Evolutionary conservation across 2,329 filamentous ascomycete species (phyloP), one percentile per base, ranked within the genome.

Genomic region (Moelleriella libera): DNA sequence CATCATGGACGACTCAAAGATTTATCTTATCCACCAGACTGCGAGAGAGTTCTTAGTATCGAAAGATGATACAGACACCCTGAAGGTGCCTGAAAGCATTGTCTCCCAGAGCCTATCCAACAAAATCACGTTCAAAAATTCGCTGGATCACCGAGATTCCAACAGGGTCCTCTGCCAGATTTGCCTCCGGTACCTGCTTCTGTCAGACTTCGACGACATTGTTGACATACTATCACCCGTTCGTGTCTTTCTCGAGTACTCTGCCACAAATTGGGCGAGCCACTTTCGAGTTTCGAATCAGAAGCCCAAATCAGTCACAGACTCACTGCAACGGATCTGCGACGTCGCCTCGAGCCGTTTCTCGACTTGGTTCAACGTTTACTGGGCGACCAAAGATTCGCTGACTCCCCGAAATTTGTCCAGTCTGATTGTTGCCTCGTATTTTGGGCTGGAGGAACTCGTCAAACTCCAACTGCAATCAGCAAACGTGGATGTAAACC

Each of bases 21-120:
- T 58, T 9, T 57, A 56, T 41, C 47, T 58, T 0, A 43, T 58
- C 31, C 54, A 58, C 28, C 52, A 57, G 39, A 57, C 54, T 0
- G 54, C 52, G 6, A 54, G 50, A 30, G 54, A 57, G 45, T 57
- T 56, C 37, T 41, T 57, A 5, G 48, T 55, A 6, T 32, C 28
- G 5, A 40, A 28, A n/a, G 8, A 14, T 14, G 41, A 42, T 42
- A 11, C 41, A 8, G 41, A 42, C 7, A 37, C 8, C 34, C 34
- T 2, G 12, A 12, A 12, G 12, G 3, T 8, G 8, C 10, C 41
- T 8, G 9, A n/a, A 14, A 7, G 12, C 10, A 8, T 11, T 28
- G 41, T 2, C 10, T 8, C n/a, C 28, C 28, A 48, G 11, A 5
- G 3, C 10, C 8, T 8, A 32, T 30, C 7, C 21, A n/a, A 30